Percentiles rank a stretch among this genome's conserved stretches.
phyloP scores from a whole-genome alignment of 441 rosid genomes.

The Metrosideros polymorpha region DNA sequence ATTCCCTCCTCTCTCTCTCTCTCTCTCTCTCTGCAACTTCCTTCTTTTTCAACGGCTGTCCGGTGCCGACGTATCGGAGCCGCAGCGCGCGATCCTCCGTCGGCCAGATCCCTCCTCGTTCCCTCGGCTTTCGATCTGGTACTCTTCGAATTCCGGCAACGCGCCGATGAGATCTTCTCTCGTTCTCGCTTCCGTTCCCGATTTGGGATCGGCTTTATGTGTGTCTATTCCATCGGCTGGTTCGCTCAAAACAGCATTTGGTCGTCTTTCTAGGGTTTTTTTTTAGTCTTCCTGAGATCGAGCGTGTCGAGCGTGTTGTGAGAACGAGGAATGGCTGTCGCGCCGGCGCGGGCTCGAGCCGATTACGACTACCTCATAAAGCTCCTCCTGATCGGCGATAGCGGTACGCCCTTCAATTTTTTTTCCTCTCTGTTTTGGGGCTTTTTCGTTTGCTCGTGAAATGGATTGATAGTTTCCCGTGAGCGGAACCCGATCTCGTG shows the following conservation, averaged over 20 bases:
- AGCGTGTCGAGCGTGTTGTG: not conserved
- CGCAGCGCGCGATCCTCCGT: not conserved
- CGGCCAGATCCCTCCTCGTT: not conserved
- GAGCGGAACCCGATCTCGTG: not conserved
- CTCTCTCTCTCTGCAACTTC: not conserved
- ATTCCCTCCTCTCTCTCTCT: not conserved
- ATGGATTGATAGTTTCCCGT: not conserved
- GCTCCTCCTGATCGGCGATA: slow-evolving; percentile 11
- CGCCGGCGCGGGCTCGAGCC: slow-evolving; percentile 11
- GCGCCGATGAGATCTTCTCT: not conserved
- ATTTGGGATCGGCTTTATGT: not conserved
- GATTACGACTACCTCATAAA: slow-evolving; percentile 13
- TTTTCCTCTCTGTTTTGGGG: not conserved
- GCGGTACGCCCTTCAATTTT: not conserved
- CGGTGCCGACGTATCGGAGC: not conserved
- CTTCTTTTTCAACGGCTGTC: slow-evolving; percentile 3
- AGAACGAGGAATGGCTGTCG: slow-evolving; percentile 22
- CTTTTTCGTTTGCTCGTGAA: not conserved
- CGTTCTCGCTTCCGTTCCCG: not conserved
- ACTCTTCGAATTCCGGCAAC: not conserved
- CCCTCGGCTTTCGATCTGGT: not conserved
- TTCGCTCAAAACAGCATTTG: not conserved
- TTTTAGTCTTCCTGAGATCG: not conserved
- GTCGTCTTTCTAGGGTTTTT: not conserved
- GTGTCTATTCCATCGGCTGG: not conserved